These are phyloP conservation scores for Cryptococcus sp. DNA, from an alignment of 1,284 basidiomycete species.

Conservation along the genomic window DNA sequence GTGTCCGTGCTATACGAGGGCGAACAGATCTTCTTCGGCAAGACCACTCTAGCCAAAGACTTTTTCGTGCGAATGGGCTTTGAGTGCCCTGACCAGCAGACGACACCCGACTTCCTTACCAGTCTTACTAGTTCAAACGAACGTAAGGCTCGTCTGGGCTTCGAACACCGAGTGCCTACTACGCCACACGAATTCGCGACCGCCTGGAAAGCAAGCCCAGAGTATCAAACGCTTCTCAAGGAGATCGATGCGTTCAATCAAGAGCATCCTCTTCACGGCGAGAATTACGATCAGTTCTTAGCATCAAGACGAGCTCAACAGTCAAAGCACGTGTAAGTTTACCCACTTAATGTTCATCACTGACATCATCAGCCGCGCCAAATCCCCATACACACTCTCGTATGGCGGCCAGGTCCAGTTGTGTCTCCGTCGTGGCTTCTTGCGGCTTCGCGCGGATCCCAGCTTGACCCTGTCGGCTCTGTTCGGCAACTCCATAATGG, in stretches of 20 bases:
- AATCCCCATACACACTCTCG: conserved; percentile 54
- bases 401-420: conserved; percentile 53
- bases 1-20: conserved; percentile 76
- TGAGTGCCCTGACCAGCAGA: conserved; percentile 56
- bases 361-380: conserved; percentile 27
- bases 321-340: conserved; percentile 51
- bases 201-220: conserved; percentile 47
- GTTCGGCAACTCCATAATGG: conserved; percentile 54
- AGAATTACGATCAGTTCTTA: conserved; percentile 51
- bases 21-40: conserved; percentile 79
- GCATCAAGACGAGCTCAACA: conserved; percentile 53
- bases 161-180: conserved; percentile 59
- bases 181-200: conserved; percentile 63
- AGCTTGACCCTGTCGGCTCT: conserved; percentile 50
- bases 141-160: conserved; percentile 60
- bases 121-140: conserved; percentile 64
- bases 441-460: conserved; percentile 52
- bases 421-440: conserved; percentile 53
- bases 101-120: conserved; percentile 61
- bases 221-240: conserved; percentile 45
- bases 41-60: conserved; percentile 66
- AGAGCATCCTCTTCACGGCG: conserved; percentile 50
- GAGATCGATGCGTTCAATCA: conserved; percentile 52
- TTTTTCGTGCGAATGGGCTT: conserved; percentile 81
- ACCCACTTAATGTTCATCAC: background rate